Conservation (phyloP, 305 asterid genomes). For the Rubia peregrina region DNA sequence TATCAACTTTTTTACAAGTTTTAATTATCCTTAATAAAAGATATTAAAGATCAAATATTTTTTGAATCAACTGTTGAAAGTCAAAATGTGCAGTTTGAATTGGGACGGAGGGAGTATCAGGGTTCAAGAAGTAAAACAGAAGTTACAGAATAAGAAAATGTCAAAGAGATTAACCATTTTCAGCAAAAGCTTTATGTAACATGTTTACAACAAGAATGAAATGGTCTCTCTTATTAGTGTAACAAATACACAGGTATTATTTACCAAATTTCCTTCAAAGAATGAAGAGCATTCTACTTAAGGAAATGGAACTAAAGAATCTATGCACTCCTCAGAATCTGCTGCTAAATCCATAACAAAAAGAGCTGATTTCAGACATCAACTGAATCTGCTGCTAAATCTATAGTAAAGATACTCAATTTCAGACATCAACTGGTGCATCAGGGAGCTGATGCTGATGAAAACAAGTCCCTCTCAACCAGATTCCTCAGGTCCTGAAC, state of each 20-base stretch:
- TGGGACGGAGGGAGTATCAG: no score
- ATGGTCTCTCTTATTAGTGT: neutral
- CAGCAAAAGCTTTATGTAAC: no score
- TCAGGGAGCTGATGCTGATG: slow-evolving; percentile 1
- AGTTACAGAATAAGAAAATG: no score
- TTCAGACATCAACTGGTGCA: neutral
- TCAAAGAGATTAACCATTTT: no score
- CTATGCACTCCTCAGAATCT: neutral
- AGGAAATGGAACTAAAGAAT: neutral
- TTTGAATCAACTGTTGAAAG: no score
- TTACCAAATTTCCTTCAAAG: neutral
- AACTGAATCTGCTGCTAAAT: neutral
- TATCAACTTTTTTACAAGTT: no score
- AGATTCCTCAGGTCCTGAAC: slow-evolving; percentile 31
- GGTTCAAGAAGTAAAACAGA: no score
- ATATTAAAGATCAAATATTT: no score
- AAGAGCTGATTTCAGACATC: neutral
- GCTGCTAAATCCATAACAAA: neutral
- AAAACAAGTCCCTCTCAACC: slow-evolving; percentile 29
- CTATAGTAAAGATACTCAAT: neutral
- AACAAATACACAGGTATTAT: neutral
- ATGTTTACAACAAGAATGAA: no score
- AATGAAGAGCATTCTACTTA: neutral
- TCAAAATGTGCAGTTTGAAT: no score
- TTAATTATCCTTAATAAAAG: no score